phyloP scores from a whole-genome alignment of 2,329 filamentous ascomycete genomes.

The Xylaria sp. region DNA sequence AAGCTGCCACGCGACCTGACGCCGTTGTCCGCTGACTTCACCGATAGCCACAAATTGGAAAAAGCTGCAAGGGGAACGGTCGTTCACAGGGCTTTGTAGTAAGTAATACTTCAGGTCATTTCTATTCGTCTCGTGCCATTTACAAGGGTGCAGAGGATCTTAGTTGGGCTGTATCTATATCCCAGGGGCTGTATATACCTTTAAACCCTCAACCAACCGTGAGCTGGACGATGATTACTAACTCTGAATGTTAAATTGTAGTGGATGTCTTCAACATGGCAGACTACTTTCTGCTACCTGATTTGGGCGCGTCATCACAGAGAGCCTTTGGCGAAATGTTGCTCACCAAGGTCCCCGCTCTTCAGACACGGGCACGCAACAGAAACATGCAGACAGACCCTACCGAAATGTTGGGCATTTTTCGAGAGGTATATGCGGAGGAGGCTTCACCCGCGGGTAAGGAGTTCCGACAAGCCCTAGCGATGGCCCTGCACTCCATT shows the following conservation, averaged over 20 bases:
- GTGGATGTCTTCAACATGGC: background rate
- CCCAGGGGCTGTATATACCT: background rate
- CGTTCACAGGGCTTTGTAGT: background rate
- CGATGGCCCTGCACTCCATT: background rate
- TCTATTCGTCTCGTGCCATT: background rate
- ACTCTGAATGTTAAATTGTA: background rate
- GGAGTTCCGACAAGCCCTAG: background rate
- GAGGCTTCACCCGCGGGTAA: background rate
- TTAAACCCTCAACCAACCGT: background rate
- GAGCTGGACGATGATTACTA: background rate
- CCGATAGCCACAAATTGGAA: background rate
- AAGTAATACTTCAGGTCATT: background rate
- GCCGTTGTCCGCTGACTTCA: background rate
- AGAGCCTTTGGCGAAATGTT: background rate
- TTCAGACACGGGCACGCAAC: background rate
- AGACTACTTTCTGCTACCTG: conserved; percentile 7
- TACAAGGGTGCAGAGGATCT: background rate
- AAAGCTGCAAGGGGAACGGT: background rate
- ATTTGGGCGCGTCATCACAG: background rate
- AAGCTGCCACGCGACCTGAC: background rate
- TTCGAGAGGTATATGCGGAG: background rate
- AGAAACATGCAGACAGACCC: background rate
- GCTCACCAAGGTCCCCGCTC: background rate
- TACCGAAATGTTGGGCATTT: background rate
- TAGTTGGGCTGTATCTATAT: background rate